phyloP scores from a whole-genome alignment of 306 rosid genomes.

The Lathyrus oleraceus region DNA sequence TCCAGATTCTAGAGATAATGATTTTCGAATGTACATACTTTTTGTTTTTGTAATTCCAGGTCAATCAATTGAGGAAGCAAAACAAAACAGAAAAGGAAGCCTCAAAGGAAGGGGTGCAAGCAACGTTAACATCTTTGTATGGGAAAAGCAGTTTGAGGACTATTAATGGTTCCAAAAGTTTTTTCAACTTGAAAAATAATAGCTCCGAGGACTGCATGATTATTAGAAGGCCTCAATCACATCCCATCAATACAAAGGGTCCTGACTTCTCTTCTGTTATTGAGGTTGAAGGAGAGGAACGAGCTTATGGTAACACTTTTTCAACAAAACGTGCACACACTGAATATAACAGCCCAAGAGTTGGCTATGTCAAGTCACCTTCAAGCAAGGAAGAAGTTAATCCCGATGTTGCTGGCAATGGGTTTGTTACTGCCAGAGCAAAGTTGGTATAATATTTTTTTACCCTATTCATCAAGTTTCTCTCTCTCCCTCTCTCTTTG shows the following conservation, averaged over 20 bases:
- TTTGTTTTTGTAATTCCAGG: constrained; percentile 42
- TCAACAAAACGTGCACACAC: constrained; percentile 61
- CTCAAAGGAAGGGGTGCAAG: constrained; percentile 51
- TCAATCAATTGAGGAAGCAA: constrained; percentile 47
- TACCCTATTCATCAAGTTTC: background rate
- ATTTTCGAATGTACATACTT: background rate
- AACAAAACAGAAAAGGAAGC: constrained; percentile 43
- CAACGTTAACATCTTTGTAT: constrained; percentile 52
- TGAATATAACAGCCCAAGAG: constrained; percentile 60
- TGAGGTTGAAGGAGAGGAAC: constrained; percentile 63
- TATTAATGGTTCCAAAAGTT: constrained; percentile 42
- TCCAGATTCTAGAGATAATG: constrained; percentile 5
- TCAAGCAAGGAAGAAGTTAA: constrained; percentile 56
- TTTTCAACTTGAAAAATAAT: constrained; percentile 45
- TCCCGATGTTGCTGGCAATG: constrained; percentile 50
- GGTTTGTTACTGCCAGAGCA: constrained; percentile 57
- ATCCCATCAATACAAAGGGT: constrained; percentile 42
- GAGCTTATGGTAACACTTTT: constrained; percentile 44
- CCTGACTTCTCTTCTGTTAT: constrained; percentile 43
- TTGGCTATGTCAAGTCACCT: constrained; percentile 59
- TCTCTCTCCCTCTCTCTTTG: background rate
- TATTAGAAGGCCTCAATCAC: constrained; percentile 54
- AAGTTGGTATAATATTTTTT: constrained; percentile 37
- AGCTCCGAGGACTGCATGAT: constrained; percentile 50
- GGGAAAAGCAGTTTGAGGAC: constrained; percentile 46